A percentile compares a stretch with the other conserved stretches of the same genome.
These are phyloP conservation scores for Raddia distichophylla DNA, from an alignment of 176 grass and related monocot genomes.

Conservation along the genomic window DNA sequence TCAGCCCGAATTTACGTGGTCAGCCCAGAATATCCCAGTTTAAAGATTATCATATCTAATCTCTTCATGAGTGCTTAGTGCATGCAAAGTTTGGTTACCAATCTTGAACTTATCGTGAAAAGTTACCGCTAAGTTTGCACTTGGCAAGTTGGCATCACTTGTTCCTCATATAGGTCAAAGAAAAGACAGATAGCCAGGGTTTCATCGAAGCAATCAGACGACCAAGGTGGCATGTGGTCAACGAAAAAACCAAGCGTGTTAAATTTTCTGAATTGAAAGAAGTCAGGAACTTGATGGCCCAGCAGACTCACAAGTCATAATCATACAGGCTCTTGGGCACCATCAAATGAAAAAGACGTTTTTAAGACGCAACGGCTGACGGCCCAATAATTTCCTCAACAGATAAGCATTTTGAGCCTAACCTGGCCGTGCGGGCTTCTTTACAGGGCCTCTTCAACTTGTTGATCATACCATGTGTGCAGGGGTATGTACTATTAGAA, in stretches of 20 bases:
- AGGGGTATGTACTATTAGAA: too few relatives aligned
- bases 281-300: not conserved
- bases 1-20: slow-evolving; percentile 22
- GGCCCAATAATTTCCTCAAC: not conserved
- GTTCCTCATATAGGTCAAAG: not conserved
- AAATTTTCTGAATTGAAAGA: not conserved
- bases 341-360: not conserved
- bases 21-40: not conserved
- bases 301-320: not conserved
- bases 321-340: too few relatives aligned
- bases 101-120: not conserved
- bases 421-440: too few relatives aligned
- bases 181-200: not conserved
- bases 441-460: too few relatives aligned
- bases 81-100: not conserved
- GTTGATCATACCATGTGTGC: too few relatives aligned
- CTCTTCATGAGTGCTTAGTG: not conserved
- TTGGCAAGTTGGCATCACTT: not conserved
- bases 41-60: not conserved
- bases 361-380: not conserved
- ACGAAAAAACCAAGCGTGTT: not conserved
- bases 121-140: not conserved
- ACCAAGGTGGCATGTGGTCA: not conserved
- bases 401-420: too few relatives aligned
- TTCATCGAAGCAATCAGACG: not conserved